Base-by-base conservation (phyloP, 2,329 filamentous ascomycete genomes). In the Aspergillus ochraceus region DNA sequence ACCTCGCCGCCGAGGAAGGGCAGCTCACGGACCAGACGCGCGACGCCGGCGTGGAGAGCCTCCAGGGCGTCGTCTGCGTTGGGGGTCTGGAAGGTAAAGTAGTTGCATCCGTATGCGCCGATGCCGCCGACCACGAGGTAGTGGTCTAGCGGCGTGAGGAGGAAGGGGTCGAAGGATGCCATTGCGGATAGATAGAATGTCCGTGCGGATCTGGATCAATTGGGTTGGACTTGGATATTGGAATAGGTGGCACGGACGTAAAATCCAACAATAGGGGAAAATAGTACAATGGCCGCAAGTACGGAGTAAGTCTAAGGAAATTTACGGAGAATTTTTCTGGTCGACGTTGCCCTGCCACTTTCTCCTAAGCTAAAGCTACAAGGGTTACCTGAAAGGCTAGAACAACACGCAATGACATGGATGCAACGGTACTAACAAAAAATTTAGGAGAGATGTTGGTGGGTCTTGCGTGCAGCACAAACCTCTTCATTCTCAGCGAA, bases 131-230 rank as follows among this genome's bases (percentile, higher is more conserved):
- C 55, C 11, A 57, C 53, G 3, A 54, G 51, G 29, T 51, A 51
- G 39, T 61, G 60, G 24, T 61, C 57, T 8, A 61, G 53, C 5
- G 60, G 46, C 5, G 49, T 59, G 53, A 61, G 54, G 36, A 49
- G 52, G 42, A 59, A 26, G 17, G 52, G 50, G 22, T 53, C 30
- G 22, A 52, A 42, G 24, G 53, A n/a, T n/a, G 17, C 17, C 17
- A 42, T 42, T 42, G 17, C 36, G 36, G 36, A 42, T 42, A 14
- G 36, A 29, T 29, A 8, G 26, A 29, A n/a, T 42, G 36, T 42
- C 36, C 36, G 36, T 17, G 36, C 17, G 36, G 17, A 42, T 8
- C 14, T 42, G 36, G 36, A 17, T n/a, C 36, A n/a, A 42, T 17
- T 17, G 36, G 17, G 6, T 42, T 12, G 36, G 14, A n/a, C 9